These are phyloP conservation scores for Leptodermis oblonga DNA, from an alignment of 257 asterid genomes.

Conservation along the genomic window DNA sequence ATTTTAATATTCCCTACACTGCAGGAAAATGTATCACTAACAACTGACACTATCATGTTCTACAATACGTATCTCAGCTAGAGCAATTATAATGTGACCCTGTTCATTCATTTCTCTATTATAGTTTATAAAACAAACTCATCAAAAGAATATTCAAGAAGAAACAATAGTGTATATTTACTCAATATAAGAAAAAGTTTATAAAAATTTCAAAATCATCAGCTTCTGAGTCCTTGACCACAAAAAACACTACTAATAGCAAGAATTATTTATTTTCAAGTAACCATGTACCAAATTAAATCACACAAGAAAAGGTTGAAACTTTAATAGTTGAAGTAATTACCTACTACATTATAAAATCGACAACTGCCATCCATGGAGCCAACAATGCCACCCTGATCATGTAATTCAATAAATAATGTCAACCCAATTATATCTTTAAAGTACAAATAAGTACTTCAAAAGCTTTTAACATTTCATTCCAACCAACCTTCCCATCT, in stretches of 20 bases:
- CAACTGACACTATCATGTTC: neutral
- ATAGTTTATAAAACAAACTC: neutral
- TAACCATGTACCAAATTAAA: neutral
- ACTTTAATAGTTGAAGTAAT: neutral
- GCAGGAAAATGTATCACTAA: neutral
- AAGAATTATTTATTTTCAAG: neutral
- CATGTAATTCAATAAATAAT: slow-evolving; percentile 8
- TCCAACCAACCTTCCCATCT: slow-evolving; percentile 62
- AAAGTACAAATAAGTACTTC: neutral
- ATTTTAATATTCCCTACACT: neutral
- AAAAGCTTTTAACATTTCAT: neutral
- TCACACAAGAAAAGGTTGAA: neutral
- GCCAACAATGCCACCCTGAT: slow-evolving; percentile 84
- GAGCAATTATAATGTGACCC: neutral
- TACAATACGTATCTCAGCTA: neutral
- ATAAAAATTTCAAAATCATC: neutral
- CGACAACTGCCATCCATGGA: slow-evolving; percentile 79
- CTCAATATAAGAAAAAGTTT: neutral
- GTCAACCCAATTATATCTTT: neutral
- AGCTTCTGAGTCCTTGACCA: neutral
- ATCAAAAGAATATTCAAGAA: neutral
- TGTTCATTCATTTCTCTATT: neutral
- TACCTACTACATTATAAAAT: slow-evolving; percentile 66
- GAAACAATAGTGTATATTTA: neutral
- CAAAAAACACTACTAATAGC: neutral